Conservation (phyloP, 169 alveolate genomes). For the Toxoplasma gondii region DNA sequence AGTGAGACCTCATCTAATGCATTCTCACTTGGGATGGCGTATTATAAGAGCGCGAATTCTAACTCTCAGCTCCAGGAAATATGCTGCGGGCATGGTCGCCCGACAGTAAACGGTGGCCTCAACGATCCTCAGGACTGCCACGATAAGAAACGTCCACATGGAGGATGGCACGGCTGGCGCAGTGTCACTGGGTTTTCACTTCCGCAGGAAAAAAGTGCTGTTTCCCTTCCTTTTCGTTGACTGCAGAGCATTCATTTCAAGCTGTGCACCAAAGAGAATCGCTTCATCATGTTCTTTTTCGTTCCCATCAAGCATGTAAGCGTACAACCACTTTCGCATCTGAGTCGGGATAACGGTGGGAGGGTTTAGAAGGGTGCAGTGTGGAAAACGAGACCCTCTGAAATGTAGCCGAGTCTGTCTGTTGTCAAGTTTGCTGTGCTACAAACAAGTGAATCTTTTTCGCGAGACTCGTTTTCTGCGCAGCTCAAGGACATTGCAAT, state of each 20-base stretch:
- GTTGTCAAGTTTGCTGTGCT: neutral
- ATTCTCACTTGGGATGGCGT: too few relatives aligned
- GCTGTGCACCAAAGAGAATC: constrained; percentile 42
- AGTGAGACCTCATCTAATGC: neutral
- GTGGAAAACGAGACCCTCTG: neutral
- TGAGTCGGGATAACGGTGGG: neutral
- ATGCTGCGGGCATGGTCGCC: too few relatives aligned
- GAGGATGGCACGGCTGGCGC: too few relatives aligned
- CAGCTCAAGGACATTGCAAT: constrained; percentile 19
- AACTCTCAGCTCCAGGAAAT: too few relatives aligned
- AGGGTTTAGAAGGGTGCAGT: neutral
- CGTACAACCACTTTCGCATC: neutral
- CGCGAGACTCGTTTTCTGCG: neutral
- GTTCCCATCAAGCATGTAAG: constrained; percentile 24
- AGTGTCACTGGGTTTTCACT: too few relatives aligned
- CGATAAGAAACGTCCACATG: too few relatives aligned
- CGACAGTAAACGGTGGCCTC: too few relatives aligned
- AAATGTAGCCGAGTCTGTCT: too few relatives aligned
- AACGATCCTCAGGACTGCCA: too few relatives aligned
- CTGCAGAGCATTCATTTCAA: constrained; percentile 31
- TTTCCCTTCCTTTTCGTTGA: neutral
- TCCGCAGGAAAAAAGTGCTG: neutral
- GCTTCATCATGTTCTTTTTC: constrained; percentile 43
- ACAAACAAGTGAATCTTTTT: neutral
- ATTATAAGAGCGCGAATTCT: too few relatives aligned